Percentiles rank a stretch among this genome's conserved stretches.
Evolutionary conservation across 768 basidiomycete species (phyloP).

Genomic region (Suillus bovinus): DNA sequence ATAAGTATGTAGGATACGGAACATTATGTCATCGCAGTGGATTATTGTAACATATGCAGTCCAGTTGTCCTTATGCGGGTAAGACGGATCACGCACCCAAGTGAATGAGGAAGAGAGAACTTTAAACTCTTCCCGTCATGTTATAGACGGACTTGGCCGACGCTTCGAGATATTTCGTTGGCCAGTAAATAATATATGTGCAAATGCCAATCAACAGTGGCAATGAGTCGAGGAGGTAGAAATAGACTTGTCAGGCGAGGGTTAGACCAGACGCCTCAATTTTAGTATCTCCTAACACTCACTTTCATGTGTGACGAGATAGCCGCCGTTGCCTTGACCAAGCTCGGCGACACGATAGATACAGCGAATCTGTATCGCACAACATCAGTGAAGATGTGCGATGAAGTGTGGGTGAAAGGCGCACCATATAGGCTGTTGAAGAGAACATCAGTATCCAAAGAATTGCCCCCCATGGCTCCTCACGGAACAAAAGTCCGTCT

Average conservation of each 20-base stretch:
- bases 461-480: constrained; percentile 21
- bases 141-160: too few relatives aligned
- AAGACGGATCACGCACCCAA: neutral
- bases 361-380: constrained; percentile 23
- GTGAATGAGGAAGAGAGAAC: too few relatives aligned
- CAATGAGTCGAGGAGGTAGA: constrained; percentile 31
- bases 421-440: constrained; percentile 27
- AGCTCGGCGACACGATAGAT: constrained; percentile 31
- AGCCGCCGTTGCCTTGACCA: constrained; percentile 20
- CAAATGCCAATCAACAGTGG: constrained; percentile 28
- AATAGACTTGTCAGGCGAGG: constrained; percentile 22
- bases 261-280: neutral
- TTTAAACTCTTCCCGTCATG: too few relatives aligned
- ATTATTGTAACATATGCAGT: neutral
- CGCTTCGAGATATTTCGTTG: constrained; percentile 22
- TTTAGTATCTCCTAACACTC: neutral
- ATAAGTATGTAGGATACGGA: neutral
- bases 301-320: constrained; percentile 28
- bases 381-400: neutral
- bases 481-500: constrained; percentile 5
- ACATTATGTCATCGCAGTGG: neutral
- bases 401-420: constrained; percentile 4
- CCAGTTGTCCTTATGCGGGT: neutral
- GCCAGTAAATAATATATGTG: constrained; percentile 29
- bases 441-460: constrained; percentile 25